Evolutionary conservation across 306 rosid species (phyloP), one percentile per base, ranked within the genome.

Genomic region (Erythrophleum fordii): DNA sequence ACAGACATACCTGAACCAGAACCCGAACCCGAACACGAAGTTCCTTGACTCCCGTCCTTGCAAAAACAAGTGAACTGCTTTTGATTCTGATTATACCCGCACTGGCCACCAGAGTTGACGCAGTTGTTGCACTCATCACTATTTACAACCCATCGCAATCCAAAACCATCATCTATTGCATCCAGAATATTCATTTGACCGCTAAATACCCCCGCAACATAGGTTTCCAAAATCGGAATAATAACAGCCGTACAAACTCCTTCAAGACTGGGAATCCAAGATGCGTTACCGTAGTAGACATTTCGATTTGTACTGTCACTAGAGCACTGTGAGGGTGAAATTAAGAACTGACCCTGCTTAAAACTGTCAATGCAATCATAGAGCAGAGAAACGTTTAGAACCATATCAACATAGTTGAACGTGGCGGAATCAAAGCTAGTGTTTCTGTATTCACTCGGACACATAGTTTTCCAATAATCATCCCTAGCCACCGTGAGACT

Each of bases 401-500:
- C 12, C n/a, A 53, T 35, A 41, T 22, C 53, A 1, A 0, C 8
- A 26, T 18, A 51, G 8, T 29, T 45, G 80, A 76, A 46, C 20
- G 0, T 9, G 35, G 20, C 22, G 31, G 22, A 0, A 46, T 61
- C 48, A 0, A 76, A 25, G 28, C 46, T 61, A 0, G 5, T 61
- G 58, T 76, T 76, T 60, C 0, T 17, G 61, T 17, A 8, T 11
- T 16, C 28, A 60, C 0, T 5, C 26, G 72, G 22, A 29, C 80
- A 76, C 6, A 29, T 0, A 18, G 13, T 45, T 0, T 29, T 5
- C 80, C 72, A 76, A 13, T 44, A 76, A 34, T 76, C 80, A 25
- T 76, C 80, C 29, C 72, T 61, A 46, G 34, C 80, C 41, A 76
- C 48, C 2, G 22, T 45, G 20, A 76, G 72, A 29, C 2, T 44